phyloP scores from a whole-genome alignment of 768 basidiomycete genomes.

The Mycena sanguinolenta region DNA sequence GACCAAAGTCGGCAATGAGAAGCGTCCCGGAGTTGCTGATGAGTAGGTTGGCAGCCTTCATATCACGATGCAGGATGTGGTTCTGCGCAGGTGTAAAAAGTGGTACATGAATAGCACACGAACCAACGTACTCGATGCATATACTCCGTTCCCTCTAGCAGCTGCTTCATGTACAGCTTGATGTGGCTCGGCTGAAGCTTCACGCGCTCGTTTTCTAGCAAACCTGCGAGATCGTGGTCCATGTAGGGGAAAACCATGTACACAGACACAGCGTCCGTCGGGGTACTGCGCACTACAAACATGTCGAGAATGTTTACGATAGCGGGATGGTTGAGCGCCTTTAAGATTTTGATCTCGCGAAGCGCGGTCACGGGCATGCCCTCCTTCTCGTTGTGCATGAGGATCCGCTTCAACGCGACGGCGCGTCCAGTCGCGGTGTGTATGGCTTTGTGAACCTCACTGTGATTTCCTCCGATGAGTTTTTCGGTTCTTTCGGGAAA shows the following conservation, averaged over 20 bases:
- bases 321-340: slow-evolving; percentile 86
- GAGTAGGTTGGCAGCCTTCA: slow-evolving; percentile 98
- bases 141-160: slow-evolving; percentile 96
- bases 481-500: slow-evolving; percentile 11
- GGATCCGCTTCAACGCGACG: slow-evolving; percentile 93
- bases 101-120: slow-evolving; percentile 25
- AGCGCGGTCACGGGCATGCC: slow-evolving; percentile 97
- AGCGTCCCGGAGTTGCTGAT: slow-evolving; percentile 89
- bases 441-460: slow-evolving; percentile 92
- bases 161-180: slow-evolving; percentile 96
- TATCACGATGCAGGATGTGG: slow-evolving; percentile 96
- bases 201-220: slow-evolving; percentile 92
- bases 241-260: slow-evolving; percentile 99
- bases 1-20: slow-evolving; percentile 95
- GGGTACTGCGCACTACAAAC: slow-evolving; percentile 86
- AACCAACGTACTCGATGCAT: slow-evolving; percentile 86
- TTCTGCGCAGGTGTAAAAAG: slow-evolving; percentile 67
- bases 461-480: slow-evolving; percentile 47
- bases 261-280: slow-evolving; percentile 82
- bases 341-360: slow-evolving; percentile 97
- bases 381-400: slow-evolving; percentile 97
- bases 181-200: slow-evolving; percentile 87
- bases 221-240: slow-evolving; percentile 98
- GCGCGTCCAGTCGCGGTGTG: slow-evolving; percentile 68
- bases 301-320: slow-evolving; percentile 93